phyloP scores from a whole-genome alignment of 2,329 filamentous ascomycete genomes.

The Sphaerostilbella broomeana region DNA sequence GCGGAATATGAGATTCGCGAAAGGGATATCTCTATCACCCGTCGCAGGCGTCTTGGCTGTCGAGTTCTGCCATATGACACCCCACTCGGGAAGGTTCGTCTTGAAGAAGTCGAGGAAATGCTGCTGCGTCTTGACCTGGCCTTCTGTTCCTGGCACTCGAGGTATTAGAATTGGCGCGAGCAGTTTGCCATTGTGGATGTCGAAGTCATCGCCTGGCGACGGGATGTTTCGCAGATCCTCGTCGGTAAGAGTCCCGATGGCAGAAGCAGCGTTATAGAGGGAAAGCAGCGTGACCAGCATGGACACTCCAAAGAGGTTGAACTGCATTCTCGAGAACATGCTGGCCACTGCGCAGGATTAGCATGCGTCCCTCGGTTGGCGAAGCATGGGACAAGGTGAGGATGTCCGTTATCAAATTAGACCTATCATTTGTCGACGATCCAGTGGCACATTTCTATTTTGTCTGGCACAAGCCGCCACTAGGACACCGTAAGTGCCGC shows the following conservation, averaged over 20 bases:
- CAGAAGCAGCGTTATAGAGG: slow-evolving; percentile 22
- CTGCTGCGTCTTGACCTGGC: slow-evolving; percentile 62
- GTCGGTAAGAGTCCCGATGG: slow-evolving; percentile 60
- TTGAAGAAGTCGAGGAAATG: slow-evolving; percentile 83
- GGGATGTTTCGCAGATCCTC: slow-evolving; percentile 65
- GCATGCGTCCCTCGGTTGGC: no score
- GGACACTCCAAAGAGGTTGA: slow-evolving; percentile 4
- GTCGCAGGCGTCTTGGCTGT: slow-evolving; percentile 74
- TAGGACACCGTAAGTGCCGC: no score
- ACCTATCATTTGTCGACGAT: neutral
- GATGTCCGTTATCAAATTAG: neutral
- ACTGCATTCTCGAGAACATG: slow-evolving; percentile 16
- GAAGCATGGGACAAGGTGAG: no score
- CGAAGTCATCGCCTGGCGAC: slow-evolving; percentile 66
- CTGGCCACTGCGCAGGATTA: neutral
- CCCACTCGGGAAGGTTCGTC: slow-evolving; percentile 69
- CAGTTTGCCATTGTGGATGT: slow-evolving; percentile 67
- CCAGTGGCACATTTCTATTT: no score
- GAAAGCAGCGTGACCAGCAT: slow-evolving; percentile 10
- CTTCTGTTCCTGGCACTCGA: slow-evolving; percentile 80
- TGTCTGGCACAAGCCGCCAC: no score
- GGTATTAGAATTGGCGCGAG: slow-evolving; percentile 82
- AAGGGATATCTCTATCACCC: slow-evolving; percentile 64
- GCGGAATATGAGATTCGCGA: slow-evolving; percentile 78
- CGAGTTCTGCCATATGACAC: slow-evolving; percentile 80